Percentiles rank a stretch among this genome's conserved stretches.
Evolutionary conservation across 106 monocot species (phyloP).

Genomic region (Vanilla planifolia): DNA sequence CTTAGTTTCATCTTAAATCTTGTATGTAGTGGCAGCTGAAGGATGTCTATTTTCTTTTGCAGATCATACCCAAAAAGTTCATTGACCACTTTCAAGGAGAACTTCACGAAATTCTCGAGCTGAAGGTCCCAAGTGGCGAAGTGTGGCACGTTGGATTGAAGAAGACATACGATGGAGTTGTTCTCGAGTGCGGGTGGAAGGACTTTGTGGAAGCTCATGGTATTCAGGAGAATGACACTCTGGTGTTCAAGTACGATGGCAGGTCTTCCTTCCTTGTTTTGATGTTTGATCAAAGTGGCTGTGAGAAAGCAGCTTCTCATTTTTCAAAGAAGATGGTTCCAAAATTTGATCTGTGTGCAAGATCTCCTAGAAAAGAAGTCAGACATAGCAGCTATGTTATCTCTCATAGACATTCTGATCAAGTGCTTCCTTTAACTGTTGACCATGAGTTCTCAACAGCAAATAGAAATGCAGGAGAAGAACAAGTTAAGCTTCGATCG

Average conservation of each 20-base stretch:
- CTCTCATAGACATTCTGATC: not conserved
- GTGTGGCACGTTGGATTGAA: constrained; percentile 19
- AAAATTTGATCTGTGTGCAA: constrained; percentile 6
- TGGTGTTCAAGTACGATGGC: constrained; percentile 28
- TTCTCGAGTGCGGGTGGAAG: constrained; percentile 22
- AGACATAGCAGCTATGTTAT: too few species aligned
- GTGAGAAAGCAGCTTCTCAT: constrained; percentile 23
- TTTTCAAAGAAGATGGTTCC: constrained; percentile 7
- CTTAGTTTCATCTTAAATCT: too few species aligned
- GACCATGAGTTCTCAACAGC: not conserved
- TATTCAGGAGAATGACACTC: constrained; percentile 11
- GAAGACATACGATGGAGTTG: constrained; percentile 9
- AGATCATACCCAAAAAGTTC: constrained; percentile 24
- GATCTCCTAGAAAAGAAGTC: not conserved
- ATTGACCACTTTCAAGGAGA: constrained; percentile 6
- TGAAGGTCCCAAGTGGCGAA: constrained; percentile 20
- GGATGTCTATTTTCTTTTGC: not conserved
- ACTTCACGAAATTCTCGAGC: constrained; percentile 12
- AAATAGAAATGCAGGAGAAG: not conserved
- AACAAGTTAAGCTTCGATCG: not conserved
- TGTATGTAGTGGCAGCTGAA: too few species aligned
- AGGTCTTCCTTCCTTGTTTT: constrained; percentile 19
- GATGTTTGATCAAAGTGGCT: constrained; percentile 17
- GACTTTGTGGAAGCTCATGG: constrained; percentile 22
- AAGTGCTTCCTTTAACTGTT: not conserved